Evolutionary conservation across 176 grass and related monocot genomes (phyloP).

Genomic region (Avena sativa): DNA sequence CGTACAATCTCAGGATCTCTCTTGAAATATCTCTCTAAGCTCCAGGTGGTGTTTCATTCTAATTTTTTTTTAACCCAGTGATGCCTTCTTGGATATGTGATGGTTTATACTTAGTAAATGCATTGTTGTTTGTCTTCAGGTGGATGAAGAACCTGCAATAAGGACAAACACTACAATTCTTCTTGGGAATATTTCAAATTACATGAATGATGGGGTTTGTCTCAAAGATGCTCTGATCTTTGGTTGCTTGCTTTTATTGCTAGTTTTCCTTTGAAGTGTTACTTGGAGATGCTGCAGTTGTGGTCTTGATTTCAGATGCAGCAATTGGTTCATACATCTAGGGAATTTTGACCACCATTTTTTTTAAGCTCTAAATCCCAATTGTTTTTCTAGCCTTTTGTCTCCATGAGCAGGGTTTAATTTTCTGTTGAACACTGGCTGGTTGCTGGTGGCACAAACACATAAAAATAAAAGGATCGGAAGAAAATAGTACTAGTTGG

Average conservation of each 20-base stretch:
- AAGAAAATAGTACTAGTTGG: neutral
- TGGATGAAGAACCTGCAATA: constrained; percentile 97
- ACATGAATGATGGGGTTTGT: constrained; percentile 98
- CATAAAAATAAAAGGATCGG: neutral
- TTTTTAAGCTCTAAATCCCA: neutral
- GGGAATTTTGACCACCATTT: neutral
- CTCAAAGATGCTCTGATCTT: constrained; percentile 35
- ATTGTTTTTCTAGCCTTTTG: constrained; percentile 12
- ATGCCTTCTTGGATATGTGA: constrained; percentile 15
- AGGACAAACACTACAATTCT: constrained; percentile 98
- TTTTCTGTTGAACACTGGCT: constrained; percentile 37
- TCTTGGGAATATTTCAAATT: constrained; percentile 93
- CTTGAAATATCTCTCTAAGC: constrained; percentile 98
- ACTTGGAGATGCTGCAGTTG: constrained; percentile 18
- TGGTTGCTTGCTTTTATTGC: constrained; percentile 32
- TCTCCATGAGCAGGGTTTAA: constrained; percentile 15
- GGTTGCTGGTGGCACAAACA: neutral
- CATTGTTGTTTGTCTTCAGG: constrained; percentile 58
- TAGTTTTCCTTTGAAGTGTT: constrained; percentile 29
- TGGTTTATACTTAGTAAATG: constrained; percentile 27
- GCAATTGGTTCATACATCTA: neutral
- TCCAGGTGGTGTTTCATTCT: constrained; percentile 72
- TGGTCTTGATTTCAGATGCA: constrained; percentile 16
- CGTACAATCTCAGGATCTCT: constrained; percentile 96
- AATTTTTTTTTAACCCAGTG: constrained; percentile 21